phyloP scores from a whole-genome alignment of 2,329 filamentous ascomycete genomes.

The Phyllosticta paracitricarpa region DNA sequence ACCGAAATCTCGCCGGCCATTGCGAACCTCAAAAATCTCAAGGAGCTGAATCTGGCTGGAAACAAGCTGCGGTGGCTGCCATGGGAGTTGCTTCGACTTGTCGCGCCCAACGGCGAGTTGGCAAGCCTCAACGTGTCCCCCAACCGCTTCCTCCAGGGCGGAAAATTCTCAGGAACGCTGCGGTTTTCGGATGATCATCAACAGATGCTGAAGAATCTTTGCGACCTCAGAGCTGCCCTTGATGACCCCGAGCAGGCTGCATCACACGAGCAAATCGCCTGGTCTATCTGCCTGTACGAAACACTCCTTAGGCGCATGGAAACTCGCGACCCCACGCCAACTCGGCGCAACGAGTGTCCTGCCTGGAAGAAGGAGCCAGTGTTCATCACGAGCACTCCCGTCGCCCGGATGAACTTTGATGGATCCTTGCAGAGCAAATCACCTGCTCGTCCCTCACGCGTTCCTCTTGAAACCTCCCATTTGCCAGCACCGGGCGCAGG shows the following conservation, averaged over 20 bases:
- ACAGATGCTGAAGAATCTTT: background rate
- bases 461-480: background rate
- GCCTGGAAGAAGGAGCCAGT: slow-evolving; percentile 13
- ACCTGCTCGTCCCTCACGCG: background rate
- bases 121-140: slow-evolving; percentile 47
- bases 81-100: slow-evolving; percentile 50
- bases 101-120: slow-evolving; percentile 37
- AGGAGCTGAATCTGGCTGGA: slow-evolving; percentile 55
- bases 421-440: slow-evolving; percentile 13
- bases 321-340: background rate
- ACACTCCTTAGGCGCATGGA: background rate
- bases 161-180: slow-evolving; percentile 13
- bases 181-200: slow-evolving; percentile 30
- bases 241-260: background rate
- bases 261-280: background rate
- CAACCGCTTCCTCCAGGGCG: slow-evolving; percentile 49
- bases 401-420: slow-evolving; percentile 19
- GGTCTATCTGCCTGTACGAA: slow-evolving; percentile 4
- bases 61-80: slow-evolving; percentile 54
- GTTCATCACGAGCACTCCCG: slow-evolving; percentile 10
- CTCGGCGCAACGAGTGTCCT: background rate
- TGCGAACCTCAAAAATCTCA: slow-evolving; percentile 46
- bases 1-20: slow-evolving; percentile 52
- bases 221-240: background rate
- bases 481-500: slow-evolving; percentile 3